Evolutionary conservation across 2,329 filamentous ascomycete genomes (phyloP), one percentile per base, ranked within the genome.

Genomic region (Mollisia scopiformis): DNA sequence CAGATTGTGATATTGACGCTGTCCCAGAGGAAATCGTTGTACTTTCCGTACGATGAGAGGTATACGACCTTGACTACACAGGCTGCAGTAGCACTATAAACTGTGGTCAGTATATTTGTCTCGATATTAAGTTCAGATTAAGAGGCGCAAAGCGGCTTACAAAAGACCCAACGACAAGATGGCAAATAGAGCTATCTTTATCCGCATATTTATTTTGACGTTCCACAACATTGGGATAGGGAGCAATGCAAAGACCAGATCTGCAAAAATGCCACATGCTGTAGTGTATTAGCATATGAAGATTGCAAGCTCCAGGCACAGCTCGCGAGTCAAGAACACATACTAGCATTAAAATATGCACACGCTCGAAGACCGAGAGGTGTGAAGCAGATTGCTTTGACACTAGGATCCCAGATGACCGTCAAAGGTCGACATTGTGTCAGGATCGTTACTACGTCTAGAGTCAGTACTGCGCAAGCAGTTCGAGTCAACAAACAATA

Each of bases 1-100:
- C 79, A 81, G 60, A 81, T 78, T 7, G 79, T 81, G 1, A 84
- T 74, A 66, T 80, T 75, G 28, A 77, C 74, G 2, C 72, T 78
- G 60, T 79, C 77, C 78, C 78, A 80, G 0, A 82, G 71, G 62
- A 77, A 77, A 55, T 81, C 78, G 8, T 75, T 75, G 0, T 68
- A 64, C 19, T 73, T 74, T 11, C 77, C 78, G 53, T 79, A 78
- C 55, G 73, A 75, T 14, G 72, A 65, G 3, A 79, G 62, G 58
- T 74, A 77, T 1, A 69, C 71, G 8, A 78, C 65, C 61, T 81
- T 81, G 49, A 80, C 72, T 16, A 80, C 75, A n/a, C 49, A 51
- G 14, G 49, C 49, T 19, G n/a, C 28, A 51, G 49, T 33, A 1
- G 49, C 49, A 51, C 49, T 51, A 19, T 33, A 8, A 13, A 16